phyloP scores from a whole-genome alignment of 305 asterid genomes.

The Rubia peregrina region DNA sequence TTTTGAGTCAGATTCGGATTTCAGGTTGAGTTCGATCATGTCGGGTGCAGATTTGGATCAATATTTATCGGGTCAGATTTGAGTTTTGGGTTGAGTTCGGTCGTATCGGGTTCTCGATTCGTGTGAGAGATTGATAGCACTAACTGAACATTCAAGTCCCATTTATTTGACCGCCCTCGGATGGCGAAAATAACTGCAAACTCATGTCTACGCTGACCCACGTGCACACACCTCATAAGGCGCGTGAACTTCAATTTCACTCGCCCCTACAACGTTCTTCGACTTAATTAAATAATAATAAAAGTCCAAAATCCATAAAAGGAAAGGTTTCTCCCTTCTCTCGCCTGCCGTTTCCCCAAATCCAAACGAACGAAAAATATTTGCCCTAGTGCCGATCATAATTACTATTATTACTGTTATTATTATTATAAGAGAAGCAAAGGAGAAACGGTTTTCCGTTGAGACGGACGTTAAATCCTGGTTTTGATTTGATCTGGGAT shows the following conservation, averaged over 20 bases:
- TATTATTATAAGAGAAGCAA: background rate
- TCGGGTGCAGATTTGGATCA: too few relatives aligned
- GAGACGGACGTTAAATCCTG: background rate
- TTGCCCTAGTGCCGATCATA: background rate
- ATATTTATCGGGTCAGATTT: too few relatives aligned
- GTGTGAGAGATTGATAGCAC: too few relatives aligned
- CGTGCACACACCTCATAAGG: constrained; percentile 3
- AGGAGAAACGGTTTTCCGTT: background rate
- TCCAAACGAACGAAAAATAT: background rate
- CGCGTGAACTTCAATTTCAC: background rate
- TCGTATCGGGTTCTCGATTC: too few relatives aligned
- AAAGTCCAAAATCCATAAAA: constrained; percentile 10
- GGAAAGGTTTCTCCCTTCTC: background rate
- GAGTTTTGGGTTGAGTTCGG: too few relatives aligned
- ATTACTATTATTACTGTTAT: too few relatives aligned
- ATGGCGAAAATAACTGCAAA: background rate
- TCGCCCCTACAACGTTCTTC: background rate
- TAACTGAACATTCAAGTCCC: too few relatives aligned
- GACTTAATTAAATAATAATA: background rate
- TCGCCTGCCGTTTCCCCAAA: constrained; percentile 19
- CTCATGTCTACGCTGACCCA: background rate
- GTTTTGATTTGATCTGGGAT: background rate
- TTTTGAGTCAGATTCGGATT: too few relatives aligned
- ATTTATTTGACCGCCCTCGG: too few relatives aligned
- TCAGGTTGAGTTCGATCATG: too few relatives aligned